Evolutionary conservation across 2,329 filamentous ascomycete species (phyloP), one percentile per base, ranked within the genome.

Genomic region (Rutstroemia sp.): DNA sequence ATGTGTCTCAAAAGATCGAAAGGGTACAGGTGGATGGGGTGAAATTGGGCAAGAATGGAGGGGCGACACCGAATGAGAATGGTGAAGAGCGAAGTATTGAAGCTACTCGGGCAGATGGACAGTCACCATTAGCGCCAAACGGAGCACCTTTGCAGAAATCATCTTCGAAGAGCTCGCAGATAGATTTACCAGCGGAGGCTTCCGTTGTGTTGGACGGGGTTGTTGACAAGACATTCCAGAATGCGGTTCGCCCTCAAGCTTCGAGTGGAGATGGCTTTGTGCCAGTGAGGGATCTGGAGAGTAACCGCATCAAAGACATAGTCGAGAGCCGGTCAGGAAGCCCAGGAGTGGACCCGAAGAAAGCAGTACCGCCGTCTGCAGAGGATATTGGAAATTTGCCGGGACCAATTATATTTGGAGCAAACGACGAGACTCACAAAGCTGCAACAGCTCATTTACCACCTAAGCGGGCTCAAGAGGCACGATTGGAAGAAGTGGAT

Each of bases 391-490:
- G 64, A 25, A 60, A 65, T 30, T 57, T 70, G 39, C 62, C 62
- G 9, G 67, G 66, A 47, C 64, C 64, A 45, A 57, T 65, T 2
- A 40, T 66, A 12, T 47, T 64, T 17, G 58, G 54, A 34, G 58
- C 61, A 16, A 62, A 65, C 12, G 63, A 67, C 52, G 55, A 45
- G 19, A 57, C 60, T 48, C 63, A 68, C 53, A 64, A 66, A 54
- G 64, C 66, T 55, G 57, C 54, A 10, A 66, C 62, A 57, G 70
- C 76, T 27, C 77, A 79, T 63, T 64, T 79, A 39, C 77, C 77
- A 16, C 69, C 77, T 4, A 70, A 76, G 61, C 75, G 79, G 59
- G 71, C 73, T 4, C 77, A 79, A 63, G 76, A 79, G 65, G 60
- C 76, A 50, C 70, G 71, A 44, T 9, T 56, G 17, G 48, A 51